These are phyloP conservation scores for Carex myosuroides DNA, from an alignment of 176 grass and related monocot species.

Conservation along the genomic window DNA sequence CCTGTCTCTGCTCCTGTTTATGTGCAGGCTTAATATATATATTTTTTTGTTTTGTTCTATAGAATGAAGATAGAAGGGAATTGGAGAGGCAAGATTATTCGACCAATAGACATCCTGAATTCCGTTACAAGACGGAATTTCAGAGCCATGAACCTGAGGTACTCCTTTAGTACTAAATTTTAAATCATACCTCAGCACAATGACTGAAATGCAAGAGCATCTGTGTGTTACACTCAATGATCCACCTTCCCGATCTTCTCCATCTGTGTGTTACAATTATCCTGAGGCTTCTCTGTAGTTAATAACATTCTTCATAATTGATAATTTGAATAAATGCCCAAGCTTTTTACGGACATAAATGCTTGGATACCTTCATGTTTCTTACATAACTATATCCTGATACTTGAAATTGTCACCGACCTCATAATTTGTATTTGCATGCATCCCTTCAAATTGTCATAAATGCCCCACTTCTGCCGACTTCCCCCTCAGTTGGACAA, in stretches of 20 bases:
- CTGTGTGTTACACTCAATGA: not conserved
- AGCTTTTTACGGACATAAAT: not conserved
- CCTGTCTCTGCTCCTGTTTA: not conserved
- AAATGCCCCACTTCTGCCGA: not conserved
- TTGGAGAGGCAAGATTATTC: slow-evolving; percentile 76
- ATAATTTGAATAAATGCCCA: slow-evolving; percentile 6
- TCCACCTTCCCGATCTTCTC: not conserved
- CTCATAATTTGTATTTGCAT: not conserved
- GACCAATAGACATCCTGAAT: slow-evolving; percentile 54
- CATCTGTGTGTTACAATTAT: not conserved
- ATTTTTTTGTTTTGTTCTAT: slow-evolving; percentile 14
- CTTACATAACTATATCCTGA: not conserved
- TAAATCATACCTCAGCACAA: not conserved
- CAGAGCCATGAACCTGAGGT: slow-evolving; percentile 94
- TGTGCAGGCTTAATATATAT: not conserved
- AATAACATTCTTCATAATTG: not conserved
- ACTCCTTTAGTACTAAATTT: slow-evolving; percentile 5
- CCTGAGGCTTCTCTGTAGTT: not conserved
- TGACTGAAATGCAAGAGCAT: not conserved
- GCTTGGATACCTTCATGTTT: not conserved
- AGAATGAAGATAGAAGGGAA: slow-evolving; percentile 59
- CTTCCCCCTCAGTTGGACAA: not conserved
- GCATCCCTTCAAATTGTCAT: not conserved
- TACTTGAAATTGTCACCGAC: not conserved
- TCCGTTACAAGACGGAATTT: slow-evolving; percentile 87